Evolutionary conservation across 345 rosid genomes (phyloP), one percentile per base, ranked within the genome.

Genomic region (Excoecaria agallocha): DNA sequence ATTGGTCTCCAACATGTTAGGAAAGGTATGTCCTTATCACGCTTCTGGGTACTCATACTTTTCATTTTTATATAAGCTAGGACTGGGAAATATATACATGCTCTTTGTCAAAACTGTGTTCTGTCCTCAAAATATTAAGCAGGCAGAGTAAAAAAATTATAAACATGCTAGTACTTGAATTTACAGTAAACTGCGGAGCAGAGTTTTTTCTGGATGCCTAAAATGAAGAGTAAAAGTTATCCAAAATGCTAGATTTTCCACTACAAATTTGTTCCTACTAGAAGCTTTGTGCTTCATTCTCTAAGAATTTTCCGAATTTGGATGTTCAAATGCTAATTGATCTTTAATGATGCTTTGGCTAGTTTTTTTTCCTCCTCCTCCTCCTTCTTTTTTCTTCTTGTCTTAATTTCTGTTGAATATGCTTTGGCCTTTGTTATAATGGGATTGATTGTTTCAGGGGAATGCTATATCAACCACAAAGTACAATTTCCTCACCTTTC

Each of bases 401-500:
- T 74, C 25, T 72, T 43, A 41, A n/a, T 48, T 69, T 52, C 30
- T 7, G 17, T 13, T 74, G 20, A 41, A 57, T 51, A 61, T 63
- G n/a, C 22, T 61, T 39, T 68, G 68, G 25, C 58, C 74, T 76
- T 81, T 52, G 76, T 79, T 71, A 30, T 25, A 4, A 46, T 71
- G 57, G 50, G 70, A 54, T 65, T 60, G 73, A 72, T 69, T 76
- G 37, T 82, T 82, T 71, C 90, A 94, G 97, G 97, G 96, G 50
- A 94, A 94, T 85, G 87, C 97, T 10, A 81, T 93, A 79, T 89
- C 99, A 15, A 96, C 99, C 48, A 96, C 99, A 22, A 96, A 96
- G 90, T 93, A 96, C 87, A 96, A 93, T 84, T 83, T 96, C 86
- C 64, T 96, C 49, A 90, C 99, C 3, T 96, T 96, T 87, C 76